These are phyloP conservation scores for Diplogelasinospora grovesii DNA, from an alignment of 495 filamentous ascomycete species.

Conservation along the genomic window DNA sequence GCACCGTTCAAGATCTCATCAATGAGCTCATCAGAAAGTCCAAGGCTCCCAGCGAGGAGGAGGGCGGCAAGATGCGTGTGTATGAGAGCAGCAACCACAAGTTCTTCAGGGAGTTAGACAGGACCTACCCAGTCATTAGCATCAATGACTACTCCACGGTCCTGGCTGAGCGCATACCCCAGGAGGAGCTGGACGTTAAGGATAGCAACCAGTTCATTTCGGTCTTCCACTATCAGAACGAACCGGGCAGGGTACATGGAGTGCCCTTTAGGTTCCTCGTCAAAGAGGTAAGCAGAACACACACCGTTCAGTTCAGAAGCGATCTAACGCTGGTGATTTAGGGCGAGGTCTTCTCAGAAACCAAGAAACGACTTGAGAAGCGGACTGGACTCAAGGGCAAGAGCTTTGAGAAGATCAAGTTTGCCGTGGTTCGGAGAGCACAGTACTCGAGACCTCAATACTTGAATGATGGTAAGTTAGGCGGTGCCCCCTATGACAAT, in stretches of 20 bases:
- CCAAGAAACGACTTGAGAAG: conserved; percentile 82
- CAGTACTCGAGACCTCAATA: conserved; percentile 70
- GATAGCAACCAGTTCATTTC: conserved; percentile 58
- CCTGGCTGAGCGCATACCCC: conserved; percentile 71
- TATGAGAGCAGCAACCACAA: conserved; percentile 75
- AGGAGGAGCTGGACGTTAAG: conserved; percentile 60
- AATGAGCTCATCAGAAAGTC: conserved; percentile 69
- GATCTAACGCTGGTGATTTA: no score
- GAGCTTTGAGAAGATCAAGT: conserved; percentile 97
- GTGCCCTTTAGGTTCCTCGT: conserved; percentile 88
- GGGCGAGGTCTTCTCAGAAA: conserved; percentile 84
- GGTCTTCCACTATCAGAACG: conserved; percentile 86
- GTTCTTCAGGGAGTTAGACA: conserved; percentile 64
- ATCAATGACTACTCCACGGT: conserved; percentile 82
- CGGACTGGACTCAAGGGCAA: conserved; percentile 94
- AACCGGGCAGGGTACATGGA: conserved; percentile 65
- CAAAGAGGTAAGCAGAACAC: conserved; percentile 56
- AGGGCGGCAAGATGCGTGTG: conserved; percentile 58
- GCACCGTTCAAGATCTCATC: conserved; percentile 69
- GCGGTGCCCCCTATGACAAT: not conserved
- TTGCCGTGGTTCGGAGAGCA: conserved; percentile 68
- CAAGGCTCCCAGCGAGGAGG: conserved; percentile 64
- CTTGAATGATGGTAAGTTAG: conserved; percentile 73
- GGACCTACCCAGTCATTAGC: conserved; percentile 57
- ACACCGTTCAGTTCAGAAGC: no score